Conservation (phyloP, 2,329 filamentous ascomycete genomes). For the Talaromyces rugulosus region DNA sequence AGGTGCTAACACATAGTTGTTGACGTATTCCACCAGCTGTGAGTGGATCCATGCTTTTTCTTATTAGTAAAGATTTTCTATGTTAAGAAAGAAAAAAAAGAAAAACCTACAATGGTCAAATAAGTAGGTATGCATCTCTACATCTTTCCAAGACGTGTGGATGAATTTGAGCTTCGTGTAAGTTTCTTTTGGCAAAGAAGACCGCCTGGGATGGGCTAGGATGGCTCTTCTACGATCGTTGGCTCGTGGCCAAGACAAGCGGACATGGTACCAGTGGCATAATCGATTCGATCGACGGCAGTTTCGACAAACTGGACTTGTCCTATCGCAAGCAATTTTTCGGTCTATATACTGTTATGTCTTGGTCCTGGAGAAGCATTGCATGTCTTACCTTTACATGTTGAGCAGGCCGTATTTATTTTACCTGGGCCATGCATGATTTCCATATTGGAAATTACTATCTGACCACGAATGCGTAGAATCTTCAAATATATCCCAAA, state of each 20-base stretch:
- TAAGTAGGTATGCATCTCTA: background rate
- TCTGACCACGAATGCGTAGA: too few species aligned
- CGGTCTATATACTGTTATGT: background rate
- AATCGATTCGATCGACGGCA: slow-evolving; percentile 2
- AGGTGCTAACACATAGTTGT: background rate
- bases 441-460: background rate
- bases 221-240: slow-evolving; percentile 3
- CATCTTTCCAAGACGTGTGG: background rate
- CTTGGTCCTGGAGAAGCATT: background rate
- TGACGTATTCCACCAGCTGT: background rate
- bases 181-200: background rate
- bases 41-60: background rate
- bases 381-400: background rate
- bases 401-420: background rate
- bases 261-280: slow-evolving; percentile 1
- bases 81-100: background rate
- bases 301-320: slow-evolving; percentile 1
- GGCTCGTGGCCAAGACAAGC: slow-evolving; percentile 1
- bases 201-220: background rate
- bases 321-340: slow-evolving; percentile 7
- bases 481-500: too few species aligned
- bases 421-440: background rate
- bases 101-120: background rate
- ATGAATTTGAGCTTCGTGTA: slow-evolving; percentile 2
- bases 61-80: background rate